phyloP scores from a whole-genome alignment of 2,329 filamentous ascomycete species.

The Fusarium guadeloupense region DNA sequence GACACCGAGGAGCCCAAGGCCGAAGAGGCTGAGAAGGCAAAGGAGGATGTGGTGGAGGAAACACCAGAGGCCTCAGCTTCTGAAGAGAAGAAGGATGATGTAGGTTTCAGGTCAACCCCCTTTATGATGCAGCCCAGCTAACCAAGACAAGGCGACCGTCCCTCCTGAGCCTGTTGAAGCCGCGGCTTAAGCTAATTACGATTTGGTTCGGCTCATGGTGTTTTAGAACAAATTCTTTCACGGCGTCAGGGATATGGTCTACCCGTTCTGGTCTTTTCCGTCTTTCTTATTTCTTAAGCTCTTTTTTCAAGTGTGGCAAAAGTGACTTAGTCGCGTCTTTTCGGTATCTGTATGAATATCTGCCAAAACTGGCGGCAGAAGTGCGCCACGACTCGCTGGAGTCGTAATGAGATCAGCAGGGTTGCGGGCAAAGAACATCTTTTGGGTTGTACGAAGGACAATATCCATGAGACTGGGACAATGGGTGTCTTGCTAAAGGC shows the following conservation, averaged over 20 bases:
- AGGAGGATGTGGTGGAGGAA: constrained; percentile 39
- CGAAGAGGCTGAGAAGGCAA: constrained; percentile 43
- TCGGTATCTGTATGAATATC: constrained; percentile 44
- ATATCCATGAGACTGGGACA: constrained; percentile 20
- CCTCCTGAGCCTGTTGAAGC: constrained; percentile 50
- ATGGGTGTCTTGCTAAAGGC: constrained; percentile 7
- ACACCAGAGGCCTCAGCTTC: constrained; percentile 26
- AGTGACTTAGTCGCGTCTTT: constrained; percentile 38
- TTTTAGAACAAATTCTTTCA: constrained; percentile 41
- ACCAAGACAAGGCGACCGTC: constrained; percentile 39
- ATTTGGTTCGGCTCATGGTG: constrained; percentile 20
- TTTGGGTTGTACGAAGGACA: constrained; percentile 40
- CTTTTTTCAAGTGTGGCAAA: constrained; percentile 34
- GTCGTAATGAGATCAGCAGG: constrained; percentile 23
- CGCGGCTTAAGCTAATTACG: constrained; percentile 44
- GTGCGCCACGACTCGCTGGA: constrained; percentile 18
- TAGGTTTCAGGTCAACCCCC: constrained; percentile 29
- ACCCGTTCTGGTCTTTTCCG: constrained; percentile 38
- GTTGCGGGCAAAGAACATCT: constrained; percentile 21
- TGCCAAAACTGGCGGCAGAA: constrained; percentile 33
- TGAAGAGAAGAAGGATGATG: constrained; percentile 49
- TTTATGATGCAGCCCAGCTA: constrained; percentile 7
- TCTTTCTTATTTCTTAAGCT: constrained; percentile 28
- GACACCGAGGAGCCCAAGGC: constrained; percentile 51
- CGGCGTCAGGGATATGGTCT: constrained; percentile 43